Conservation (phyloP, 768 basidiomycete genomes). For the Boletus sp. region DNA sequence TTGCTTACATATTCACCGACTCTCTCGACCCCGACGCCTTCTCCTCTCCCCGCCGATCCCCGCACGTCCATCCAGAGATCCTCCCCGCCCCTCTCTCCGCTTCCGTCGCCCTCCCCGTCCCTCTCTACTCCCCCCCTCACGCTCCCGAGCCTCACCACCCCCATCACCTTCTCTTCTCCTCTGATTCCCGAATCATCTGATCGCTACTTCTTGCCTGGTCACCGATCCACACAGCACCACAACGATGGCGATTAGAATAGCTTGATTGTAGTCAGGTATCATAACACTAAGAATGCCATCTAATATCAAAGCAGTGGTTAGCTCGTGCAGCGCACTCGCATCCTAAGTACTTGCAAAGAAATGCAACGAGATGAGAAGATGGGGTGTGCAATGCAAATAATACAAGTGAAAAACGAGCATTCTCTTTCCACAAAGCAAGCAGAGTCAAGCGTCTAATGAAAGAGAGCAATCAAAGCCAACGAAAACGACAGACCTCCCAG, state of each 20-base stretch:
- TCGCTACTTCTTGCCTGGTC: conserved; percentile 13
- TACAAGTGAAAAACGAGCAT: conserved; percentile 30
- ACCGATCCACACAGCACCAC: conserved; percentile 1
- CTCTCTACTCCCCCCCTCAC: neutral
- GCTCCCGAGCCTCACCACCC: conserved; percentile 13
- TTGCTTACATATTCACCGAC: conserved; percentile 27
- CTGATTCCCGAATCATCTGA: conserved; percentile 13
- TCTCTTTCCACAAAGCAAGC: conserved; percentile 21
- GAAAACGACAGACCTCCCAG: conserved; percentile 16
- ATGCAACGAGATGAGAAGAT: conserved; percentile 15
- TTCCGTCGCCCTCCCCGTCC: conserved; percentile 11
- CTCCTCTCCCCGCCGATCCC: conserved; percentile 20
- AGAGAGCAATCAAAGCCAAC: conserved; percentile 1
- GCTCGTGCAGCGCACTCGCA: conserved; percentile 15
- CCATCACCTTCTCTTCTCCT: conserved; percentile 20
- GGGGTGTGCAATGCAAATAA: conserved; percentile 31
- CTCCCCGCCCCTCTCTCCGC: conserved; percentile 17
- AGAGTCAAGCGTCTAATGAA: conserved; percentile 21
- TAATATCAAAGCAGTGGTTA: conserved; percentile 22
- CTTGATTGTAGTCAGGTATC: conserved; percentile 29
- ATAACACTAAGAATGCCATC: conserved; percentile 28
- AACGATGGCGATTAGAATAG: conserved; percentile 27
- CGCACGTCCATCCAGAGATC: conserved; percentile 3
- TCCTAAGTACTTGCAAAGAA: conserved; percentile 25
- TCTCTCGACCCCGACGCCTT: conserved; percentile 15